phyloP scores from a whole-genome alignment of 495 filamentous ascomycete species.

The Oleoguttula mirabilis region DNA sequence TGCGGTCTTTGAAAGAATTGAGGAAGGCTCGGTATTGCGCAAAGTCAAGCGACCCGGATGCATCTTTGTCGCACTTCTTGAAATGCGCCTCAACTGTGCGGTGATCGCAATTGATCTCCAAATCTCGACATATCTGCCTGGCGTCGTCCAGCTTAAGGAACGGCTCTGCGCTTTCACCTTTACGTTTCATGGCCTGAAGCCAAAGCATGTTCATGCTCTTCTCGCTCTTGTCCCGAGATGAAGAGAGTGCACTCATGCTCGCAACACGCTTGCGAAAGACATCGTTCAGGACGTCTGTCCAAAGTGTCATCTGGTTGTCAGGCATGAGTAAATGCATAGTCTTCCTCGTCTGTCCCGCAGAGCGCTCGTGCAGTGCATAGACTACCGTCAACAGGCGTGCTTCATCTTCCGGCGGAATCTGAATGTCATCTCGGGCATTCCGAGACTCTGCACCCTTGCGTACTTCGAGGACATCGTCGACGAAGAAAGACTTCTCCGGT shows the following conservation, averaged over 20 bases:
- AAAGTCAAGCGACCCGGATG: slow-evolving; percentile 54
- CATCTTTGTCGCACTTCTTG: slow-evolving; percentile 51
- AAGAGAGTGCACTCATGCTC: slow-evolving; percentile 72
- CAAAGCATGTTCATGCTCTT: slow-evolving; percentile 50
- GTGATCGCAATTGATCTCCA: slow-evolving; percentile 79
- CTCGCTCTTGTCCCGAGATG: slow-evolving; percentile 63
- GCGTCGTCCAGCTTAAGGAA: slow-evolving; percentile 63
- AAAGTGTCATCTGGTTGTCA: slow-evolving; percentile 55
- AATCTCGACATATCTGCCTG: slow-evolving; percentile 66
- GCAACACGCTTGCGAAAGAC: slow-evolving; percentile 74
- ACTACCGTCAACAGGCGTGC: slow-evolving; percentile 77
- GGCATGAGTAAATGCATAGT: slow-evolving; percentile 75
- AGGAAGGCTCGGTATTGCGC: slow-evolving; percentile 73
- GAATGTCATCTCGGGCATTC: slow-evolving; percentile 78
- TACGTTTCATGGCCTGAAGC: slow-evolving; percentile 69
- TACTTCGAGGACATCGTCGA: slow-evolving; percentile 89
- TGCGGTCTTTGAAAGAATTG: slow-evolving; percentile 63
- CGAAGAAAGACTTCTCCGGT: slow-evolving; percentile 70
- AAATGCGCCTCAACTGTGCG: slow-evolving; percentile 66
- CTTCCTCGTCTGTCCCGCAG: slow-evolving; percentile 56
- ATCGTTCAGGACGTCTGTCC: slow-evolving; percentile 68
- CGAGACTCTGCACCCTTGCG: slow-evolving; percentile 72
- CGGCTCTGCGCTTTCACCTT: slow-evolving; percentile 49
- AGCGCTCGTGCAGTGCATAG: slow-evolving; percentile 56
- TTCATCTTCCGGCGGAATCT: slow-evolving; percentile 46